Evolutionary conservation across 2,329 filamentous ascomycete species (phyloP).

Genomic region (Xylariaceae sp.): DNA sequence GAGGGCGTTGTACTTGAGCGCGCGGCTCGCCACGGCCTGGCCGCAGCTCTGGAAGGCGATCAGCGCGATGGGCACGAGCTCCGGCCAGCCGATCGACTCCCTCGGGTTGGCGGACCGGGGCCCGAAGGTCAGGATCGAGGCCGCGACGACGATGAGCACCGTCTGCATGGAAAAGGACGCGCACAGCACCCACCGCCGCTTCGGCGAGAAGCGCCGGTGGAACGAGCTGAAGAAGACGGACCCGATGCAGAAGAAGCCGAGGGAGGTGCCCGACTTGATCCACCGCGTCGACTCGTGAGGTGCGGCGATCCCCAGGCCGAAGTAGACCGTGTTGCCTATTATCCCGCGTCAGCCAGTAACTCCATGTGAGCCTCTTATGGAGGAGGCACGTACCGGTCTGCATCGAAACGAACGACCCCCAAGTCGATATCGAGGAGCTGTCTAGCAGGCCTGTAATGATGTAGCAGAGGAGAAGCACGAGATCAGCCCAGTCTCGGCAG

Average conservation of each 20-base stretch:
- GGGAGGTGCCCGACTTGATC: slow-evolving; percentile 67
- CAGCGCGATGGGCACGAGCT: slow-evolving; percentile 61
- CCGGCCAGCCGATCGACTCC: slow-evolving; percentile 50
- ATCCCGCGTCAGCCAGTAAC: slow-evolving; percentile 2
- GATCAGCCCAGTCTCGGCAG: slow-evolving; percentile 57
- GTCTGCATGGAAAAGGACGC: slow-evolving; percentile 52
- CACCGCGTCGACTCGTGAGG: slow-evolving; percentile 52
- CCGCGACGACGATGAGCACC: slow-evolving; percentile 45
- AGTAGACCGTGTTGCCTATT: slow-evolving; percentile 69
- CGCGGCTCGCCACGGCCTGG: slow-evolving; percentile 69
- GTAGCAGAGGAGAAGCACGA: slow-evolving; percentile 67
- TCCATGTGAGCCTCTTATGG: background rate
- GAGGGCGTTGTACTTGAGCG: slow-evolving; percentile 62
- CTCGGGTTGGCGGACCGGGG: slow-evolving; percentile 33
- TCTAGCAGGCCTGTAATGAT: slow-evolving; percentile 73
- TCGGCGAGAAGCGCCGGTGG: slow-evolving; percentile 57
- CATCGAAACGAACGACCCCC: slow-evolving; percentile 79
- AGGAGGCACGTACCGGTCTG: slow-evolving; percentile 56
- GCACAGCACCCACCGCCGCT: slow-evolving; percentile 60
- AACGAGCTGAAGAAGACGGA: slow-evolving; percentile 66
- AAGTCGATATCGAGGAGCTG: slow-evolving; percentile 69
- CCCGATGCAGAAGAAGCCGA: slow-evolving; percentile 65
- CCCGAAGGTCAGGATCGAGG: slow-evolving; percentile 46
- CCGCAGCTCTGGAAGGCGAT: slow-evolving; percentile 74
- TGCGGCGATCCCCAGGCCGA: slow-evolving; percentile 66